A percentile compares a stretch with the other conserved stretches of the same genome.
These are phyloP conservation scores for Dryas alaskensis DNA, from an alignment of 306 rosid species.

Conservation along the genomic window DNA sequence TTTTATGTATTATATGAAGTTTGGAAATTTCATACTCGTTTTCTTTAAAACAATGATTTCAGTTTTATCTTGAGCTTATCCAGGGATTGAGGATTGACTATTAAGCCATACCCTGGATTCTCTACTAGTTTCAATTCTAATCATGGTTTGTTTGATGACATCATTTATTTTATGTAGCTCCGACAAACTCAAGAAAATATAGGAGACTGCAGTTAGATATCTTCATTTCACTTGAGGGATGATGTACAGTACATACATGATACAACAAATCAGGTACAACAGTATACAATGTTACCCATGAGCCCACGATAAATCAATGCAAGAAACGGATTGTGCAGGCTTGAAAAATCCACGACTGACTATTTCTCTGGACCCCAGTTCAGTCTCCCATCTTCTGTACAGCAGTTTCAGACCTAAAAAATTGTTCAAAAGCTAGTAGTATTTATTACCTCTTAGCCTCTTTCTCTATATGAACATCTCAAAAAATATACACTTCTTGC, in stretches of 20 bases:
- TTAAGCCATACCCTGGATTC: too few species aligned
- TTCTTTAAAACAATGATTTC: not conserved
- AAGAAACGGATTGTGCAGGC: conserved; percentile 29
- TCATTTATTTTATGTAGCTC: not conserved
- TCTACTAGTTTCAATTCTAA: too few species aligned
- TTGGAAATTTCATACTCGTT: too few species aligned
- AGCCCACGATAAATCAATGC: conserved; percentile 30
- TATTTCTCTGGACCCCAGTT: conserved; percentile 31
- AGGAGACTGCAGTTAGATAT: conserved; percentile 22
- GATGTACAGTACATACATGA: conserved; percentile 34
- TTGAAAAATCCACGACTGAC: conserved; percentile 27
- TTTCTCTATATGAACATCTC: conserved; percentile 44
- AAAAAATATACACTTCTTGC: conserved; percentile 43
- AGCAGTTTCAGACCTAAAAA: conserved; percentile 35
- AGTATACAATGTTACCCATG: conserved; percentile 37
- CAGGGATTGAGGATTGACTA: not conserved
- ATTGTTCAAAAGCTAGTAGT: conserved; percentile 13
- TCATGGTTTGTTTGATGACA: not conserved
- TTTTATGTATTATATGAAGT: too few species aligned
- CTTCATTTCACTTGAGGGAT: conserved; percentile 29
- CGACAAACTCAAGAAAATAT: not conserved
- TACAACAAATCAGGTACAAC: conserved; percentile 26
- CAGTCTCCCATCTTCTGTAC: conserved; percentile 44
- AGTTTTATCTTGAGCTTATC: not conserved
- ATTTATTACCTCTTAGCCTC: conserved; percentile 1